Base-by-base conservation (phyloP, 2,329 filamentous ascomycete species). In the Talaromyces sp. region DNA sequence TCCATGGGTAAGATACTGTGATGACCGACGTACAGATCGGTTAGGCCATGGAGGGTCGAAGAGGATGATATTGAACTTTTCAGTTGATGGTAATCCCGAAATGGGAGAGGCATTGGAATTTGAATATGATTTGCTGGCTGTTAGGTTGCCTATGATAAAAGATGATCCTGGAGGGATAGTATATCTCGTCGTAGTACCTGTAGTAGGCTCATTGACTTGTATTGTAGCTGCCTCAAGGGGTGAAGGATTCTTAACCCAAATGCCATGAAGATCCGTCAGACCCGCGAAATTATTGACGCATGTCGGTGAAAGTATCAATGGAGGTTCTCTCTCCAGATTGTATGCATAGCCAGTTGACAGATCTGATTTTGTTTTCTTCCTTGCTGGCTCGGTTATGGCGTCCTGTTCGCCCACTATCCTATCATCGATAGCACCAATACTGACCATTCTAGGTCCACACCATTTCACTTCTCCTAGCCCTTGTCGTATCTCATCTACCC, bases 11-110 rank as follows among this genome's bases (percentile, higher is more conserved):
- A 77, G 71, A 73, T 87, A 85, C 68, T 83, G 77, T 22, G 74
- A 72, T 43, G 82, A 83, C 39, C 85, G 81, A 56, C 82, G 82
- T 24, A 84, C 87, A 11, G 86, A 88, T 27, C 82, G 78, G 69
- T 88, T 89, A 22, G 85, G 82, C 87, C 87, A 89, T 1, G 87
- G 87, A 3, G 87, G 87, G 70, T 89, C 87, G 45, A 89, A 77
- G 2, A 89, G 73, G 47, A 89, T 81, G 27, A 89, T 74, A 69
- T 88, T 80, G 73, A 89, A 89, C 61, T 79, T 79, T 41, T 54
- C 24, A 10, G 24, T 52, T 8, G 45, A 31, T 1, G 70, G 65
- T 1, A 77, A 69, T 5, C 68, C 66, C 0, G 74, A 71, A 22
- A 77, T 75, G 52, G 35, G 35, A 27, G 61, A 45, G 22, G 52